Conservation (phyloP, 75 land plant genomes). For the Chamaecyparis obtusa region DNA sequence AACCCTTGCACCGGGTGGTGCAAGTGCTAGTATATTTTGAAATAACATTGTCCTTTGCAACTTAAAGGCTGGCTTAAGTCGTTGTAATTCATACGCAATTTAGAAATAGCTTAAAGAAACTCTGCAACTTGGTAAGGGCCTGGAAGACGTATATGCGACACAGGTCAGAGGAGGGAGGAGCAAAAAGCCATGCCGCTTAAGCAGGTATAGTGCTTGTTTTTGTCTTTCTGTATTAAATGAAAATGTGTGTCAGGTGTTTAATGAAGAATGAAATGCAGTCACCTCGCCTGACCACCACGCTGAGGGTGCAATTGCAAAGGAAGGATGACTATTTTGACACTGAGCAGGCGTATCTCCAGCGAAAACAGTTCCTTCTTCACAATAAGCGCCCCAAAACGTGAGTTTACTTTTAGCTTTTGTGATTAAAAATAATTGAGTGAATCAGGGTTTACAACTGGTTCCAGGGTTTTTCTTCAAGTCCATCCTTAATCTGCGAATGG, state of each 20-base stretch:
- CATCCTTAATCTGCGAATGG: background rate
- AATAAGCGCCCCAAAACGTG: slow-evolving; percentile 27
- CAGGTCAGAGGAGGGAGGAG: too few species aligned
- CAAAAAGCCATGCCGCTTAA: background rate
- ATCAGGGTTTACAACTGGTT: background rate
- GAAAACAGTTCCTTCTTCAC: slow-evolving; percentile 56
- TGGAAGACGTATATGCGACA: too few species aligned
- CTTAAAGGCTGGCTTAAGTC: too few species aligned
- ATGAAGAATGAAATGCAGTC: slow-evolving; percentile 21
- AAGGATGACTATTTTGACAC: slow-evolving; percentile 26
- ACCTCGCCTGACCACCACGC: slow-evolving; percentile 69
- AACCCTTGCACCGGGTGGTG: too few species aligned
- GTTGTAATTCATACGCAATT: too few species aligned
- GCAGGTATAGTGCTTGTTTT: background rate
- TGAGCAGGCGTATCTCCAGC: slow-evolving; percentile 73
- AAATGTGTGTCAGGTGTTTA: background rate
- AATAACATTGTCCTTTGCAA: too few species aligned
- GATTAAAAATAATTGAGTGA: too few species aligned
- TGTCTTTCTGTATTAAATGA: background rate
- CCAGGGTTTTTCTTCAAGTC: background rate
- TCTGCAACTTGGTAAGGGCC: too few species aligned
- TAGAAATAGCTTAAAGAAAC: too few species aligned
- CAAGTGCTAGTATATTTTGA: too few species aligned
- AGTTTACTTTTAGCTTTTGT: background rate
- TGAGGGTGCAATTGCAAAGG: slow-evolving; percentile 43